Conservation (phyloP, 208 protist species). For the Leptomonas pyrrhocoris region DNA sequence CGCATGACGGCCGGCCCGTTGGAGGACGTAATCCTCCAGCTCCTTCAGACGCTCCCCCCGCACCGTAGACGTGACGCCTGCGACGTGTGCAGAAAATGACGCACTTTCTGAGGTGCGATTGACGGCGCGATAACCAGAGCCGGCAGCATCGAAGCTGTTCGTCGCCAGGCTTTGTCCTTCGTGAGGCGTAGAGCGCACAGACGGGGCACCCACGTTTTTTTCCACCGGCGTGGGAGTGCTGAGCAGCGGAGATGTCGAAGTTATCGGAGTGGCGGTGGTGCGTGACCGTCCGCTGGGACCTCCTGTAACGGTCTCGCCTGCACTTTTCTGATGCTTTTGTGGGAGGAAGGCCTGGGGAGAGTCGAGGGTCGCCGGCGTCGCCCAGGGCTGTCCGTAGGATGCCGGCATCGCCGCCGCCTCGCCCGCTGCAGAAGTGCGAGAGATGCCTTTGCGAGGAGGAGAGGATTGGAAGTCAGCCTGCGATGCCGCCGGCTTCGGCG, state of each 20-base stretch:
- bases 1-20: constrained; percentile 37
- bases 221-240: too few relatives aligned
- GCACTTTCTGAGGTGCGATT: too few relatives aligned
- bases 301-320: neutral
- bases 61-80: neutral
- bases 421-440: neutral
- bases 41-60: constrained; percentile 30
- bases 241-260: too few relatives aligned
- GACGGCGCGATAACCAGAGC: too few relatives aligned
- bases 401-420: neutral
- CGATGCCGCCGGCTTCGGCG: neutral
- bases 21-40: constrained; percentile 40
- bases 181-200: too few relatives aligned
- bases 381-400: constrained; percentile 22
- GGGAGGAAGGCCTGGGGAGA: constrained; percentile 6
- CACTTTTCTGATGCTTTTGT: neutral
- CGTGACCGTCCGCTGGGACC: too few relatives aligned
- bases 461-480: neutral
- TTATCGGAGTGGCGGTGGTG: too few relatives aligned
- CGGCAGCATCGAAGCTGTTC: neutral
- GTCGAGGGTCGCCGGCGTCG: constrained; percentile 20
- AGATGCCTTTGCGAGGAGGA: neutral
- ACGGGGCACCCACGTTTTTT: too few relatives aligned
- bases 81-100: too few relatives aligned
- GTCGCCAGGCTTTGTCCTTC: neutral